Percentiles rank a stretch among this genome's conserved stretches.
These are phyloP conservation scores for Discostella pseudostelligera DNA, from an alignment of 108 stramenopile genomes.

Conservation along the genomic window DNA sequence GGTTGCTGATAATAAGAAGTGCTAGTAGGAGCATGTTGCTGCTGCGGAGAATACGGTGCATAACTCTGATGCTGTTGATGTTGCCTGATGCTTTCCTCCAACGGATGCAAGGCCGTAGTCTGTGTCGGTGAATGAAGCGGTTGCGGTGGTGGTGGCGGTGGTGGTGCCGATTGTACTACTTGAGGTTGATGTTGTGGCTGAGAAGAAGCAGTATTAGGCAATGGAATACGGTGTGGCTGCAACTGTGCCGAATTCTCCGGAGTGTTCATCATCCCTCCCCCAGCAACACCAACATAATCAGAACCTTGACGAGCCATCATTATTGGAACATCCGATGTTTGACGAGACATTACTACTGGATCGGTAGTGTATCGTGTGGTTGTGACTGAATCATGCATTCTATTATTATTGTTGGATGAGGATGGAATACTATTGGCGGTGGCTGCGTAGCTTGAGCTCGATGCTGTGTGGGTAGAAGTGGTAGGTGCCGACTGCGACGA, in stretches of 20 bases:
- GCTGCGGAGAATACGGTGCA: not conserved
- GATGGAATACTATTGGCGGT: too few species aligned
- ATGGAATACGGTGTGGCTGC: constrained; percentile 11
- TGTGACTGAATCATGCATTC: too few species aligned
- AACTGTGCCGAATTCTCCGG: constrained; percentile 14
- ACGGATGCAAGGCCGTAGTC: not conserved
- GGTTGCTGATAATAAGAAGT: not conserved
- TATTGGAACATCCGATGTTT: not conserved
- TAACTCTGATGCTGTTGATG: not conserved
- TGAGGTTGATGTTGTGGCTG: constrained; percentile 13
- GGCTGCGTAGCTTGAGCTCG: too few species aligned
- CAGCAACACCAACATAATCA: not conserved
- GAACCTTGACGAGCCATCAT: not conserved
- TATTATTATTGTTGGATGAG: too few species aligned
- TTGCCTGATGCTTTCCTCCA: not conserved
- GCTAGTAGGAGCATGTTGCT: not conserved
- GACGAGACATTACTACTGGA: not conserved
- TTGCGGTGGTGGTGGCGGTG: not conserved
- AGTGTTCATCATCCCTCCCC: not conserved
- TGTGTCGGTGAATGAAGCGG: not conserved
- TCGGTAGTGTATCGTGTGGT: not conserved
- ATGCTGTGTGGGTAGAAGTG: not conserved
- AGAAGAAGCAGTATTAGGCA: constrained; percentile 18
- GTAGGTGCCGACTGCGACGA: not conserved
- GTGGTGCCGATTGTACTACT: not conserved